Percentiles rank a stretch among this genome's conserved stretches.
Evolutionary conservation across 1,284 basidiomycete species (phyloP).

Genomic region (Marasmius oreades): DNA sequence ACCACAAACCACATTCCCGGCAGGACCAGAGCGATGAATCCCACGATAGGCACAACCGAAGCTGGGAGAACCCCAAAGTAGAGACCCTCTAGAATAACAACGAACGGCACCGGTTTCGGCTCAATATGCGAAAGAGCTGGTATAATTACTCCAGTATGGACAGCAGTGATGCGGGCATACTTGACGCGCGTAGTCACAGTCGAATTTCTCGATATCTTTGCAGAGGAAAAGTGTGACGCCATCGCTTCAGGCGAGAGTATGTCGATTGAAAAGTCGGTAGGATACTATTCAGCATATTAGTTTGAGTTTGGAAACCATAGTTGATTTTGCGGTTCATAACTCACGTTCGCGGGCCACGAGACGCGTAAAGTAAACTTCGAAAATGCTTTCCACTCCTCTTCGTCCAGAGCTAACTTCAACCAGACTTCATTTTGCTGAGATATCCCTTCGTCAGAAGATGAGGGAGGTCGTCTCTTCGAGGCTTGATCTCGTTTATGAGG

Average conservation of each 20-base stretch:
- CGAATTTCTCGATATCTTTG: slow-evolving; percentile 7
- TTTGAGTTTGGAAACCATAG: slow-evolving; percentile 18
- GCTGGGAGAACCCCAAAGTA: slow-evolving; percentile 55
- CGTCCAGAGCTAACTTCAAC: slow-evolving; percentile 51
- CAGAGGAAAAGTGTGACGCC: slow-evolving; percentile 13
- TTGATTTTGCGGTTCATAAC: slow-evolving; percentile 27
- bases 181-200: slow-evolving; percentile 33
- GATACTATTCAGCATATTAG: slow-evolving; percentile 29
- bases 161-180: slow-evolving; percentile 52
- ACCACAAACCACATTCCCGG: slow-evolving; percentile 23
- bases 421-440: slow-evolving; percentile 53
- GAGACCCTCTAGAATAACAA: slow-evolving; percentile 55
- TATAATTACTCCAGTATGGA: slow-evolving; percentile 44
- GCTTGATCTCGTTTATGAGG: slow-evolving; percentile 31
- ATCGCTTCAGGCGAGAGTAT: slow-evolving; percentile 32
- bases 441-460: slow-evolving; percentile 20
- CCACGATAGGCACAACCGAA: slow-evolving; percentile 45
- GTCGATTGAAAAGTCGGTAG: slow-evolving; percentile 40
- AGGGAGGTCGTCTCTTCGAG: slow-evolving; percentile 30
- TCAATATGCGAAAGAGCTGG: slow-evolving; percentile 5
- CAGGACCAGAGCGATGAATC: slow-evolving; percentile 27
- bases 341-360: slow-evolving; percentile 66
- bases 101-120: slow-evolving; percentile 38
- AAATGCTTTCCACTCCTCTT: slow-evolving; percentile 39
- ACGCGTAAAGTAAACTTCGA: slow-evolving; percentile 55